Evolutionary conservation across 1,284 basidiomycete genomes (phyloP).

Genomic region (Cystobasidiaceae sp.): DNA sequence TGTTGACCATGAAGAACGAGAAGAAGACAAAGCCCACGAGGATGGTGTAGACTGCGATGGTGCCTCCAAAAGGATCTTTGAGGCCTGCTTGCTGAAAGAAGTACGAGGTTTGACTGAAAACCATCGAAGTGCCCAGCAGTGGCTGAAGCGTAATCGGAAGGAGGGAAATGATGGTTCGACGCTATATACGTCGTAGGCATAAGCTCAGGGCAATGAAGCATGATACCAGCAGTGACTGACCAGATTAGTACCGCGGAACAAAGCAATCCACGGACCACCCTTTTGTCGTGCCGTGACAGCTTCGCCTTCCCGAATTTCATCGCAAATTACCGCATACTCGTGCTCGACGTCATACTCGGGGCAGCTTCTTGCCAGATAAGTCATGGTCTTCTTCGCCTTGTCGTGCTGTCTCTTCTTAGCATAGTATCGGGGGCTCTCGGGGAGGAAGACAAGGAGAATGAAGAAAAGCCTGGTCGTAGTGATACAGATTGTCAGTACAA

Average conservation of each 20-base stretch:
- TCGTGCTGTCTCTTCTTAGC: constrained; percentile 29
- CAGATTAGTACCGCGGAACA: constrained; percentile 2
- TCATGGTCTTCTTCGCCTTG: constrained; percentile 30
- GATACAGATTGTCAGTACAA: not conserved
- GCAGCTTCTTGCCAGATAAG: constrained; percentile 30
- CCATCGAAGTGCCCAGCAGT: constrained; percentile 33
- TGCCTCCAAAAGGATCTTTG: not conserved
- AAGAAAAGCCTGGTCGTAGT: not conserved
- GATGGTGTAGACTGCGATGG: constrained; percentile 43
- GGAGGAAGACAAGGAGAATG: not conserved
- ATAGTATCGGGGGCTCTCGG: constrained; percentile 32
- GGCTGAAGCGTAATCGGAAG: constrained; percentile 29
- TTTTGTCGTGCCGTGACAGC: not conserved
- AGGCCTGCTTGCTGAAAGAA: constrained; percentile 36
- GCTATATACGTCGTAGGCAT: constrained; percentile 33
- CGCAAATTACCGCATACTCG: not conserved
- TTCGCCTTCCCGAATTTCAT: not conserved
- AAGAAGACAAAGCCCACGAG: constrained; percentile 49
- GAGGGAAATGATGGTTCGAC: constrained; percentile 34
- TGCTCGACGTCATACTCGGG: not conserved
- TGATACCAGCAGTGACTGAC: constrained; percentile 3
- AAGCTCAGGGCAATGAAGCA: constrained; percentile 5
- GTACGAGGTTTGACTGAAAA: constrained; percentile 35
- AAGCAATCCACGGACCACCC: not conserved
- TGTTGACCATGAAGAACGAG: constrained; percentile 50